Evolutionary conservation across 108 stramenopile genomes (phyloP).

Genomic region (Licmophora abbreviata): DNA sequence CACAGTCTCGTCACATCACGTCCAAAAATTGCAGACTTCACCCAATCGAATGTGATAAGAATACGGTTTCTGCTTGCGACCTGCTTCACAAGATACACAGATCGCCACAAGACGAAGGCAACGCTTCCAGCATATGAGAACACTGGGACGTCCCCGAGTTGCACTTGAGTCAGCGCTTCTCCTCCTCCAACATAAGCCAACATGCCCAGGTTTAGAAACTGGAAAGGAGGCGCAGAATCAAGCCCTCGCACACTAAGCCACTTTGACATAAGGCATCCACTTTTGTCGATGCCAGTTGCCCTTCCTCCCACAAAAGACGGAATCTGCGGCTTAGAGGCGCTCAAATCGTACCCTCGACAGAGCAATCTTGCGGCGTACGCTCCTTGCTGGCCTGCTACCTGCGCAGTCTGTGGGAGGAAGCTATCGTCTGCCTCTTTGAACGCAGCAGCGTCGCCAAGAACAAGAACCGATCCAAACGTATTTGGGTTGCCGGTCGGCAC

Average conservation of each 20-base stretch:
- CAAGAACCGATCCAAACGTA: slow-evolving; percentile 41
- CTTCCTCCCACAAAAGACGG: too few relatives aligned
- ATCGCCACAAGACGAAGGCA: slow-evolving; percentile 53
- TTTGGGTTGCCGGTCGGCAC: slow-evolving; percentile 21
- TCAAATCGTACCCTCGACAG: slow-evolving; percentile 52
- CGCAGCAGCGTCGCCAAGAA: slow-evolving; percentile 62
- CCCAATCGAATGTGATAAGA: slow-evolving; percentile 65
- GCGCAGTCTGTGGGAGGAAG: slow-evolving; percentile 62
- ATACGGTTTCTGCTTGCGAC: slow-evolving; percentile 56
- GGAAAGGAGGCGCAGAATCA: slow-evolving; percentile 39
- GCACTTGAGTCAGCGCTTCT: slow-evolving; percentile 68
- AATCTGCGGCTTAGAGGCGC: slow-evolving; percentile 25
- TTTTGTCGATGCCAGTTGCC: slow-evolving; percentile 1
- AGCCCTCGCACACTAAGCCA: slow-evolving; percentile 47
- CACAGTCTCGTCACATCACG: slow-evolving; percentile 60
- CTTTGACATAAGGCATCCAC: slow-evolving; percentile 12
- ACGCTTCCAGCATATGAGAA: slow-evolving; percentile 33
- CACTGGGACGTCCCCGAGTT: slow-evolving; percentile 50
- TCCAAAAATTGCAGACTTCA: slow-evolving; percentile 51
- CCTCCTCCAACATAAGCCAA: slow-evolving; percentile 69
- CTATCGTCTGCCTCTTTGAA: slow-evolving; percentile 9
- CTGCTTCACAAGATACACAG: slow-evolving; percentile 68
- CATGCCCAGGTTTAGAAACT: slow-evolving; percentile 67
- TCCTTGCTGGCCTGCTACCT: slow-evolving; percentile 78
- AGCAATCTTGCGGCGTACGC: slow-evolving; percentile 58